These are phyloP conservation scores for Diversispora eburnea DNA, from an alignment of 192 early-diverging fungal genomes.

Conservation along the genomic window DNA sequence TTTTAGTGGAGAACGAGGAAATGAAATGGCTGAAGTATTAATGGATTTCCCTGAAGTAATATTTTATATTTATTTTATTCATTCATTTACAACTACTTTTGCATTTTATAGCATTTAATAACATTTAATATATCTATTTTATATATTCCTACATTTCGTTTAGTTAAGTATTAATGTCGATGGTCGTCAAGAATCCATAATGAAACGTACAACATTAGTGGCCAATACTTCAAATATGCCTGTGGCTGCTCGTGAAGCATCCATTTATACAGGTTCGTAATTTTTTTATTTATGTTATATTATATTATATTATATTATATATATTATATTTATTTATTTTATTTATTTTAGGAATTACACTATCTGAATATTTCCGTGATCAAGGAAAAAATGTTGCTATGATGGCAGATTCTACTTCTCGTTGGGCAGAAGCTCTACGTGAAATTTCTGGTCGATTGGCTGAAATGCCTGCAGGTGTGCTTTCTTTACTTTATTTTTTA, in stretches of 20 bases:
- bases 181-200: conserved; percentile 96
- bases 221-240: conserved; percentile 99
- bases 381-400: conserved; percentile 99
- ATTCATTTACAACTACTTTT: neutral
- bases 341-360: conserved; percentile 63
- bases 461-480: conserved; percentile 92
- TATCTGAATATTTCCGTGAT: conserved; percentile 99
- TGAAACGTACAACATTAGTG: conserved; percentile 98
- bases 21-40: conserved; percentile 99
- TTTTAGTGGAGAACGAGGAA: conserved; percentile 90
- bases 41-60: conserved; percentile 95
- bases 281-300: neutral
- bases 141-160: neutral
- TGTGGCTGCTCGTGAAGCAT: conserved; percentile 99
- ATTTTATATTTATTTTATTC: neutral
- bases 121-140: conserved; percentile 1
- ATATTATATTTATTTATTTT: neutral
- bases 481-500: neutral
- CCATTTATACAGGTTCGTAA: conserved; percentile 90
- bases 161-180: conserved; percentile 90
- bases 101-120: neutral
- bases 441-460: conserved; percentile 99
- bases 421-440: conserved; percentile 99
- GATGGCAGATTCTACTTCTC: conserved; percentile 99
- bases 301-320: neutral